Conservation (phyloP, 805 yeast species). For the Scheffersomyces ergatensis region DNA sequence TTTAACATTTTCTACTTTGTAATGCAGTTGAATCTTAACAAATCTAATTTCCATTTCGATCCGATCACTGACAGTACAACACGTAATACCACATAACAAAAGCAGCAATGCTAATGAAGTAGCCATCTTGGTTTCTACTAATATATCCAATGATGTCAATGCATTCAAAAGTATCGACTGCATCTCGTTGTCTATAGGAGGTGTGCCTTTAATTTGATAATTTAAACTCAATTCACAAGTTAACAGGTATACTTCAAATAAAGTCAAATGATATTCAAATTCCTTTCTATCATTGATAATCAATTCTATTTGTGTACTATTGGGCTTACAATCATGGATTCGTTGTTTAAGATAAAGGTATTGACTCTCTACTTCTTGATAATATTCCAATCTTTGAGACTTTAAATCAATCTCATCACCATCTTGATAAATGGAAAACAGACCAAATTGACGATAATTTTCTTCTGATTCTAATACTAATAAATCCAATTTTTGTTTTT, state of each 20-base stretch:
- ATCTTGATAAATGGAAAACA: not conserved
- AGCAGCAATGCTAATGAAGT: constrained; percentile 16
- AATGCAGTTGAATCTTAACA: constrained; percentile 6
- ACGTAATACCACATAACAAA: constrained; percentile 23
- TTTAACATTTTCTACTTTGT: constrained; percentile 17
- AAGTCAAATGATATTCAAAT: constrained; percentile 8
- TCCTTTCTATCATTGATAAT: constrained; percentile 6
- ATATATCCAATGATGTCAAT: constrained; percentile 10
- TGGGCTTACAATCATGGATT: constrained; percentile 8
- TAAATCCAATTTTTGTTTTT: not conserved
- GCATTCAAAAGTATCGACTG: constrained; percentile 9
- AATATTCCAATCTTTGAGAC: constrained; percentile 2
- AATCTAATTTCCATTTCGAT: constrained; percentile 13
- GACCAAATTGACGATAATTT: not conserved
- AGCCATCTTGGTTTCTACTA: constrained; percentile 13
- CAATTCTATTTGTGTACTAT: constrained; percentile 6
- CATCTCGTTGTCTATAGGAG: constrained; percentile 11
- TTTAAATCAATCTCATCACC: constrained; percentile 6
- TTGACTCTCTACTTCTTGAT: constrained; percentile 3
- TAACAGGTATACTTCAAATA: constrained; percentile 12
- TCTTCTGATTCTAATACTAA: not conserved
- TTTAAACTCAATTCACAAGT: constrained; percentile 13
- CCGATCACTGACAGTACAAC: constrained; percentile 17
- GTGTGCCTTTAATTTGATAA: constrained; percentile 11
- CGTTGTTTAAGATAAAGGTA: not conserved